A percentile compares a stretch with the other conserved stretches of the same genome.
These are phyloP conservation scores for Cocos nucifera DNA, from an alignment of 176 grass and related monocot species.

Conservation along the genomic window DNA sequence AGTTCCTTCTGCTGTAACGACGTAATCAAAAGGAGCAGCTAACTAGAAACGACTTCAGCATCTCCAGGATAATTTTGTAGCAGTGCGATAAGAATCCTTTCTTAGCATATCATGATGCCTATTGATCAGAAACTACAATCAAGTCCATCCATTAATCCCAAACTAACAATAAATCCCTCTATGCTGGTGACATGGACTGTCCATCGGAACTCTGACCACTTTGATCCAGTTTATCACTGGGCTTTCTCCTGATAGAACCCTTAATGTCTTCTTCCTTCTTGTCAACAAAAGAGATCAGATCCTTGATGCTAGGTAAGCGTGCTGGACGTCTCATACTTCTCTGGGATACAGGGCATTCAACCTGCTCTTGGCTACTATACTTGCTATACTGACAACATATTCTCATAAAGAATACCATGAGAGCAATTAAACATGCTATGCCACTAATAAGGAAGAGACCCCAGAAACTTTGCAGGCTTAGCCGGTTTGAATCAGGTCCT, in stretches of 20 bases:
- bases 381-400: slow-evolving; percentile 49
- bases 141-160: slow-evolving; percentile 10
- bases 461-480: slow-evolving; percentile 62
- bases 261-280: slow-evolving; percentile 81
- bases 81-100: no score
- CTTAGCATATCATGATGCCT: no score
- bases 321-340: slow-evolving; percentile 32
- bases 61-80: no score
- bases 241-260: slow-evolving; percentile 50
- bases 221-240: slow-evolving; percentile 21
- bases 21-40: no score
- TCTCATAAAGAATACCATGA: slow-evolving; percentile 50
- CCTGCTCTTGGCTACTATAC: slow-evolving; percentile 28
- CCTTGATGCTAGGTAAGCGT: slow-evolving; percentile 33
- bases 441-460: slow-evolving; percentile 86
- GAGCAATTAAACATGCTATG: slow-evolving; percentile 47
- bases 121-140: neutral
- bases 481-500: slow-evolving; percentile 21
- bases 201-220: slow-evolving; percentile 11
- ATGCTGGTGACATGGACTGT: slow-evolving; percentile 19
- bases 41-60: no score
- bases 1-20: no score
- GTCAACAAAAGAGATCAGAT: slow-evolving; percentile 65
- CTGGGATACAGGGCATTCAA: slow-evolving; percentile 20
- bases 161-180: neutral